Evolutionary conservation across 139 green algal species (phyloP).

Genomic region (Chlorella sp.): DNA sequence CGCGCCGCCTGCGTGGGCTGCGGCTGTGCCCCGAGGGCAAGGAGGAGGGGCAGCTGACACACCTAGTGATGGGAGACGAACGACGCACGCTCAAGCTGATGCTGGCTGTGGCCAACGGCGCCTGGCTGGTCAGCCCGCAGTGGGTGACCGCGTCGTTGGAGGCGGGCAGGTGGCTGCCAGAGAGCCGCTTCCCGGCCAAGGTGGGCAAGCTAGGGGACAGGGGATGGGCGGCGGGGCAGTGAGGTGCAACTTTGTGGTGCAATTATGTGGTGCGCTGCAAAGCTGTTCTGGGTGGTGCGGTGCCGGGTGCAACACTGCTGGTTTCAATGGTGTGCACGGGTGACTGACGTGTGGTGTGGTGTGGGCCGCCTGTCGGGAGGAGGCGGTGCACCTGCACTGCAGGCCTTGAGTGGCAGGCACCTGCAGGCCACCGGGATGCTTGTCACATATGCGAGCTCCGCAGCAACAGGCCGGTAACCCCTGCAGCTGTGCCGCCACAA

Average conservation of each 20-base stretch:
- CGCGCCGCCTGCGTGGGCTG: conserved; percentile 33
- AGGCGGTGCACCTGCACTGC: not conserved
- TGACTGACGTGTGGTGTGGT: not conserved
- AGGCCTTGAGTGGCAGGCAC: not conserved
- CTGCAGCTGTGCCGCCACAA: not conserved
- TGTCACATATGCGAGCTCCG: not conserved
- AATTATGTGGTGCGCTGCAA: not conserved
- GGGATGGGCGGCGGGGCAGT: not conserved
- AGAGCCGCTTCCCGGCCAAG: conserved; percentile 46
- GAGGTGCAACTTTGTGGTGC: too few species aligned
- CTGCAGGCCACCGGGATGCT: not conserved
- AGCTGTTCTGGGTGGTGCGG: not conserved
- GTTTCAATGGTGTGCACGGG: not conserved
- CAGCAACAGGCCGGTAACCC: not conserved
- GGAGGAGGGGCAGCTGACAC: conserved; percentile 59
- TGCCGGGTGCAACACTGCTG: too few species aligned
- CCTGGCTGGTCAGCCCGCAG: conserved; percentile 60
- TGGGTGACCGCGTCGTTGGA: conserved; percentile 68
- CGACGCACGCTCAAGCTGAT: conserved; percentile 74
- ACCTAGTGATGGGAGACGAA: conserved; percentile 65
- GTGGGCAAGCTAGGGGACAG: not conserved
- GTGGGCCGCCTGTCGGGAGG: not conserved
- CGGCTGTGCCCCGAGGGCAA: conserved; percentile 45
- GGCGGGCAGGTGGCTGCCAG: conserved; percentile 67
- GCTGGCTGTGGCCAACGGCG: conserved; percentile 70